Evolutionary conservation across 2,329 filamentous ascomycete species (phyloP), one percentile per base, ranked within the genome.

Genomic region (Pseudocercospora musae): DNA sequence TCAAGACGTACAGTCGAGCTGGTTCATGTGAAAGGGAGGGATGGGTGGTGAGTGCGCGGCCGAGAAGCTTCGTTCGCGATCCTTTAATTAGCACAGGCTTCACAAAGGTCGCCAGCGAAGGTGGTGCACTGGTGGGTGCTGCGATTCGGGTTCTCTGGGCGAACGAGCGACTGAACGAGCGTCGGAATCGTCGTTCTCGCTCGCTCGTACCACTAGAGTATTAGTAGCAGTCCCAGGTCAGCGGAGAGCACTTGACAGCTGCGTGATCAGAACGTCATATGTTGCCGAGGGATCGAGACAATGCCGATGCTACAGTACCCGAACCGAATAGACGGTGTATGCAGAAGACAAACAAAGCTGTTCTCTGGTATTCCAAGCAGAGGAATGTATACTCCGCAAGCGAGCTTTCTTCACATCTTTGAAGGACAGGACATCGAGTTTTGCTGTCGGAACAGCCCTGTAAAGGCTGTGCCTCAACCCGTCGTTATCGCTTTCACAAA

Each of bases 231-330:
- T 2, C 21, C 11, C 23, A 50, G 48, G 20, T 50, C 48, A 25
- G 1, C 23, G 50, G 50, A 29, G 5, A 54, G 52, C 37, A 18
- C 37, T 40, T 40, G 37, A 40, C 52, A 54, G 52, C 52, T 54
- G 52, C 52, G 52, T 54, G 52, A 54, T 11, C 52, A 23, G 52
- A 21, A 54, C 52, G 52, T 54, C 52, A 54, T 54, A 20, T 29
- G 23, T 18, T 18, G 23, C 23, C 44, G 23, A n/a, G 25, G 7
- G 48, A 52, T n/a, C 1, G 25, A 29, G 31, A 29, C 52, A 40
- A 54, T 40, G 52, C 52, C 52, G 52, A 54, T 37, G 52, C 29
- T 23, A 18, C 50, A 13, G 2, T 52, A 33, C 31, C 31, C 31
- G 13, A 33, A 40, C 15, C 37, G 37, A 40, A 40, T n/a, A n/a